Percentiles rank a stretch among this genome's conserved stretches.
Evolutionary conservation across 768 basidiomycete genomes (phyloP).

Genomic region (Leccinellum albellum): DNA sequence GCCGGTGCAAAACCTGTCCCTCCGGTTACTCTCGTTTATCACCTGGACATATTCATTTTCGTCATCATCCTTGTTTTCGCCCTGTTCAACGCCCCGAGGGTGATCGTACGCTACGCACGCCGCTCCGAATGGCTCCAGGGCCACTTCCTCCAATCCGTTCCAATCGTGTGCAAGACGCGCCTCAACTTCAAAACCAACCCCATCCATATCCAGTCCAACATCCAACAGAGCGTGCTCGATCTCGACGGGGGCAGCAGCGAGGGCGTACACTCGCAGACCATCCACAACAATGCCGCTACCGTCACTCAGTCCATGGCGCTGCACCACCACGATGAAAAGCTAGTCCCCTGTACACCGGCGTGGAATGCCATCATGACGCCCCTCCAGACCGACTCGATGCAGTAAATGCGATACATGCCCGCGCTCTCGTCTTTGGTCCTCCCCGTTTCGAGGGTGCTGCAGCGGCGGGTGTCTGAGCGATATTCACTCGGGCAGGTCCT

Average conservation of each 20-base stretch:
- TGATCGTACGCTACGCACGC: slow-evolving; percentile 47
- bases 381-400: neutral
- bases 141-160: slow-evolving; percentile 37
- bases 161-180: slow-evolving; percentile 1
- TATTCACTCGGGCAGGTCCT: slow-evolving; percentile 51
- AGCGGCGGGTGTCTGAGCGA: slow-evolving; percentile 42
- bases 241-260: slow-evolving; percentile 17
- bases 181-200: slow-evolving; percentile 15
- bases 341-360: neutral
- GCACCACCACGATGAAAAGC: slow-evolving; percentile 9
- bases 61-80: slow-evolving; percentile 38
- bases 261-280: slow-evolving; percentile 3
- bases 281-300: neutral
- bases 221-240: slow-evolving; percentile 9
- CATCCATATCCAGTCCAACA: slow-evolving; percentile 12
- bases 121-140: slow-evolving; percentile 51
- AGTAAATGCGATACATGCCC: slow-evolving; percentile 31
- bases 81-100: slow-evolving; percentile 45
- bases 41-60: slow-evolving; percentile 45
- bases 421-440: slow-evolving; percentile 40
- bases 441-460: slow-evolving; percentile 39
- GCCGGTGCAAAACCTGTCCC: neutral
- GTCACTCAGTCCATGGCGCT: neutral
- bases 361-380: neutral
- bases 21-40: slow-evolving; percentile 25